A percentile compares a stretch with the other conserved stretches of the same genome.
Evolutionary conservation across 805 yeast species (phyloP).

Genomic region (Maudiozyma serrabonitensis): DNA sequence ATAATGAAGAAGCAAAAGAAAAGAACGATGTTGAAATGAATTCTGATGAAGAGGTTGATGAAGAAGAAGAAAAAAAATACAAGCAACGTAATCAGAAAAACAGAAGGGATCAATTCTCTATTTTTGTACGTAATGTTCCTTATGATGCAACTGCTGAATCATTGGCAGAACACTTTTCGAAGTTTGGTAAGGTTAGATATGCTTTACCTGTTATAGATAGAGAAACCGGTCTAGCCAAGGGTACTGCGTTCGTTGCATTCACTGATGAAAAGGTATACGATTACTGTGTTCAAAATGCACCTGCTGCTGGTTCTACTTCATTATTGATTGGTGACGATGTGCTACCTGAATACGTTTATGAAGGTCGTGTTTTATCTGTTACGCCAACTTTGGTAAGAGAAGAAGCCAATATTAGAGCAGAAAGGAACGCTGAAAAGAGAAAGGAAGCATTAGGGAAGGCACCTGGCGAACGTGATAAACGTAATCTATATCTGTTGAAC

Average conservation of each 20-base stretch:
- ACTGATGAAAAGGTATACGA: conserved; percentile 48
- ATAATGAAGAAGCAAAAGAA: conserved; percentile 30
- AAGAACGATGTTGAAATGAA: conserved; percentile 29
- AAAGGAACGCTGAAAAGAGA: conserved; percentile 63
- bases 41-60: conserved; percentile 28
- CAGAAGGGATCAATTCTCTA: conserved; percentile 58
- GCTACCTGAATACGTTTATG: conserved; percentile 77
- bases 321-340: conserved; percentile 88
- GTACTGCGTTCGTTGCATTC: conserved; percentile 93
- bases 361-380: conserved; percentile 82
- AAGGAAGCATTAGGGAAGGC: conserved; percentile 71
- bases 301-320: conserved; percentile 53
- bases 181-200: conserved; percentile 81
- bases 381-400: conserved; percentile 80
- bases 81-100: conserved; percentile 35
- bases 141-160: conserved; percentile 84
- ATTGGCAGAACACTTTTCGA: conserved; percentile 62
- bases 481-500: conserved; percentile 77
- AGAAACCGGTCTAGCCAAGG: conserved; percentile 77
- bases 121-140: conserved; percentile 89
- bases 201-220: conserved; percentile 90
- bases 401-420: conserved; percentile 66
- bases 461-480: conserved; percentile 68
- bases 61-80: conserved; percentile 24
- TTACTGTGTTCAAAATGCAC: conserved; percentile 69